phyloP scores from a whole-genome alignment of 176 grass and related monocot species.

The Tillandsia fasciculata region DNA sequence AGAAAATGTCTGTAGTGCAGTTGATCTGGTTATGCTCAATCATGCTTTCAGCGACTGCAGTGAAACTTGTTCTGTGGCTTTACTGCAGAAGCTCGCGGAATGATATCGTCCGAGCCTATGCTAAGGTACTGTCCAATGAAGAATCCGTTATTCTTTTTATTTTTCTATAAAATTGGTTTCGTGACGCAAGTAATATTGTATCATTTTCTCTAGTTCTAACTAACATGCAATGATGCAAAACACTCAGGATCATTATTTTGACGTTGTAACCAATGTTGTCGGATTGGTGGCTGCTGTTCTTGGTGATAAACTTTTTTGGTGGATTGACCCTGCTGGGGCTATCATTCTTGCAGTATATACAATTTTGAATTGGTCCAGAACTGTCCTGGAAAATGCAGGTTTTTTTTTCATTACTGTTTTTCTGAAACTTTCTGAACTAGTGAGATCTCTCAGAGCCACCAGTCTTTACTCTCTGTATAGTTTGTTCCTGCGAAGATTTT shows the following conservation, averaged over 20 bases:
- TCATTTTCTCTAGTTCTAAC: slow-evolving; percentile 4
- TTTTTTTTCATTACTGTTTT: not conserved
- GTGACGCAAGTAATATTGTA: not conserved
- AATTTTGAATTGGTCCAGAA: slow-evolving; percentile 72
- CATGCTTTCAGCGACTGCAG: slow-evolving; percentile 72
- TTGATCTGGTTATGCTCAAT: slow-evolving; percentile 70
- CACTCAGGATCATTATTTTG: slow-evolving; percentile 82
- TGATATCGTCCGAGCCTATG: slow-evolving; percentile 62
- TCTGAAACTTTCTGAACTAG: not conserved
- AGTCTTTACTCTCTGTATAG: not conserved
- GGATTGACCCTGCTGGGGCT: slow-evolving; percentile 79
- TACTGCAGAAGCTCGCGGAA: slow-evolving; percentile 70
- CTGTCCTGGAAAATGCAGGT: slow-evolving; percentile 78
- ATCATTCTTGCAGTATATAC: slow-evolving; percentile 83
- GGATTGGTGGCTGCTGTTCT: slow-evolving; percentile 82
- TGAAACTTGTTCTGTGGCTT: slow-evolving; percentile 70
- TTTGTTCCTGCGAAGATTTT: too few relatives aligned
- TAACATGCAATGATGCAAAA: not conserved
- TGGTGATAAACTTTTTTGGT: slow-evolving; percentile 60
- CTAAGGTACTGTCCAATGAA: slow-evolving; percentile 38
- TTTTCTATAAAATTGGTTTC: not conserved
- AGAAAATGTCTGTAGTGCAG: slow-evolving; percentile 56
- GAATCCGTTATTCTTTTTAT: not conserved
- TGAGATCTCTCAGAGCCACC: not conserved
- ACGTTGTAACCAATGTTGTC: slow-evolving; percentile 81